These are phyloP conservation scores for Fusarium chlamydosporum DNA, from an alignment of 2,329 filamentous ascomycete species.

Conservation along the genomic window DNA sequence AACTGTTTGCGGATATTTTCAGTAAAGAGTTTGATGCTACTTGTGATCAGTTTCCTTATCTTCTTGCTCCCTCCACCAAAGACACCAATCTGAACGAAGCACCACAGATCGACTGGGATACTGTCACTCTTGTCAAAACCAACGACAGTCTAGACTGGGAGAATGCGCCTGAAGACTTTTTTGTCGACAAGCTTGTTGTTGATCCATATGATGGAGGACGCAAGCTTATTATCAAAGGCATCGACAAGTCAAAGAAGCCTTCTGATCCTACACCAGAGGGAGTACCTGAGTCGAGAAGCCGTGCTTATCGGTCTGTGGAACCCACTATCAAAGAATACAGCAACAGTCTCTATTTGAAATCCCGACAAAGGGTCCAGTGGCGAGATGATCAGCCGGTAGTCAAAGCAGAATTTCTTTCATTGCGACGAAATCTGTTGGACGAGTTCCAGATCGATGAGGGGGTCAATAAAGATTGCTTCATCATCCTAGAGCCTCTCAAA, in stretches of 20 bases:
- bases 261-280: slow-evolving; percentile 74
- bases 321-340: slow-evolving; percentile 86
- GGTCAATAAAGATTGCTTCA: slow-evolving; percentile 66
- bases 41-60: slow-evolving; percentile 80
- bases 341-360: slow-evolving; percentile 78
- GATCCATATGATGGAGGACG: slow-evolving; percentile 75
- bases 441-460: slow-evolving; percentile 69
- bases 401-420: slow-evolving; percentile 77
- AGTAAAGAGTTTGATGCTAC: slow-evolving; percentile 84
- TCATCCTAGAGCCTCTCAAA: slow-evolving; percentile 82
- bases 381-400: slow-evolving; percentile 84
- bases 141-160: slow-evolving; percentile 58
- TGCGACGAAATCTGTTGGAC: slow-evolving; percentile 88
- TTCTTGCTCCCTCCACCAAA: slow-evolving; percentile 73
- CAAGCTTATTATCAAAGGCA: slow-evolving; percentile 68
- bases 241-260: slow-evolving; percentile 71
- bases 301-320: slow-evolving; percentile 57
- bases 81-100: slow-evolving; percentile 43
- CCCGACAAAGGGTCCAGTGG: slow-evolving; percentile 66
- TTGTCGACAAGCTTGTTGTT: slow-evolving; percentile 66
- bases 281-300: slow-evolving; percentile 64
- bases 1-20: slow-evolving; percentile 86
- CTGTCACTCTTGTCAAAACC: slow-evolving; percentile 60
- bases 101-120: slow-evolving; percentile 72
- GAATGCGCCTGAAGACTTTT: slow-evolving; percentile 63